A percentile compares a stretch with the other conserved stretches of the same genome.
These are phyloP conservation scores for Breviolum minutum DNA, from an alignment of 73 alveolate species.

Conservation along the genomic window DNA sequence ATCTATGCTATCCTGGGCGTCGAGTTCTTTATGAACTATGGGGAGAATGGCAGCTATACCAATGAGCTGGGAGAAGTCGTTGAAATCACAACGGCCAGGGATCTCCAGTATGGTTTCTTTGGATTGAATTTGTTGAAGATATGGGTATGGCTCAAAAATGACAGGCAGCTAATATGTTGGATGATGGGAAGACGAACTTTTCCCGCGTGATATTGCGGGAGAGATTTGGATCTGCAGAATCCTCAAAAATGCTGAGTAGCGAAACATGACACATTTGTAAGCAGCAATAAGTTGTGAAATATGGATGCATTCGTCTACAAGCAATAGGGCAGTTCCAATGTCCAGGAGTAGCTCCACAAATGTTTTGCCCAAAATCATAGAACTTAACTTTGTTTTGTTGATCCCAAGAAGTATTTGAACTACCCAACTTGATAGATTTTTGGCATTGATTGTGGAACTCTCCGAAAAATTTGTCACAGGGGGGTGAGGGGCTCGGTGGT, in stretches of 20 bases:
- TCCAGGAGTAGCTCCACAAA: too few relatives aligned
- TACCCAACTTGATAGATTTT: too few relatives aligned
- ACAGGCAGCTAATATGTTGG: neutral
- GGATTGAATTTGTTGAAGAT: neutral
- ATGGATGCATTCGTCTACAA: too few relatives aligned
- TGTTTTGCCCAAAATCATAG: too few relatives aligned
- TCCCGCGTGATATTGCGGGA: too few relatives aligned
- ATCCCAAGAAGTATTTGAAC: too few relatives aligned
- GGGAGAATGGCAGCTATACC: slow-evolving; percentile 67
- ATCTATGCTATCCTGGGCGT: slow-evolving; percentile 82
- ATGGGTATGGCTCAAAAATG: neutral
- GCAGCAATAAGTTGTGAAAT: too few relatives aligned
- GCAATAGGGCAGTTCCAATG: too few relatives aligned
- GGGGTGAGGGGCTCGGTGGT: neutral
- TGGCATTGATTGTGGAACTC: neutral
- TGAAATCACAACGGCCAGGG: slow-evolving; percentile 69
- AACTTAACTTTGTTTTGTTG: too few relatives aligned
- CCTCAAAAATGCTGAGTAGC: too few relatives aligned
- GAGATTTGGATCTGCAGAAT: too few relatives aligned
- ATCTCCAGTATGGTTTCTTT: neutral
- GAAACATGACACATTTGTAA: too few relatives aligned
- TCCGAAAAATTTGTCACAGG: neutral
- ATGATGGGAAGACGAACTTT: neutral
- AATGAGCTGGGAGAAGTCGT: slow-evolving; percentile 62
- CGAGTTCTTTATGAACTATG: slow-evolving; percentile 76